Base-by-base conservation (phyloP, 1,284 basidiomycete species). In the Neotropicomus parvogracilis region DNA sequence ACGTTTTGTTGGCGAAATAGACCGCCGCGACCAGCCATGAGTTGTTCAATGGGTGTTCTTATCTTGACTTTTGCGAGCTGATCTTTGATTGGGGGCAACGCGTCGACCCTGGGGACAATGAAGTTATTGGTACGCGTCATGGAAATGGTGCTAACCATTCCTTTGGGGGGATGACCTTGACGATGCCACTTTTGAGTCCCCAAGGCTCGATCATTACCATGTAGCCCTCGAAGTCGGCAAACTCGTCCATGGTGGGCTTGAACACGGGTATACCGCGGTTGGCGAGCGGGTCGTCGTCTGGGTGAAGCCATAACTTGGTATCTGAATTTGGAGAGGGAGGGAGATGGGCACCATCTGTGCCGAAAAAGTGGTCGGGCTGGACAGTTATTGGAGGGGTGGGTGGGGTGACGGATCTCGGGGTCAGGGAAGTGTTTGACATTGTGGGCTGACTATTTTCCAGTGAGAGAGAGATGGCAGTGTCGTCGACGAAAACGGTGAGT, bases 221-320 rank as follows among this genome's bases (percentile, higher is more conserved):
- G 66, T 93, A 97, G 4, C 67, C 81, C 62, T 95, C 92, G 65
- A 95, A 95, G 64, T 95, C 89, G 58, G 75, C 62, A 59, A 95
- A 95, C 58, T 95, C 89, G 44, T 86, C 83, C 79, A 93, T 84
- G 1, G 87, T 83, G 6, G 94, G 94, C 62, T 84, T 88, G 77
- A 97, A 97, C 13, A 97, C 90, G 13, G 94, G 94, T 40, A 97
- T 94, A 34, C 94, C 94, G 45, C 89, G 82, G 58, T 83, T 77
- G 0, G 90, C 90, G n/a, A 83, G 65, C 11, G 84, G 88, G 72
- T 95, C 92, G 62, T 93, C 89, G 38, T 80, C 78, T 13, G 91
- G 92, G 64, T 79, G 80, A 41, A 88, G 73, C 78, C 81, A 87
- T 35, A 74, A 71, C 53, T 77, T 75, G 36, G 78, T 80, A 53